Evolutionary conservation across 2,329 filamentous ascomycete species (phyloP), one percentile per base, ranked within the genome.

Genomic region (Aspergillus viridinutans): DNA sequence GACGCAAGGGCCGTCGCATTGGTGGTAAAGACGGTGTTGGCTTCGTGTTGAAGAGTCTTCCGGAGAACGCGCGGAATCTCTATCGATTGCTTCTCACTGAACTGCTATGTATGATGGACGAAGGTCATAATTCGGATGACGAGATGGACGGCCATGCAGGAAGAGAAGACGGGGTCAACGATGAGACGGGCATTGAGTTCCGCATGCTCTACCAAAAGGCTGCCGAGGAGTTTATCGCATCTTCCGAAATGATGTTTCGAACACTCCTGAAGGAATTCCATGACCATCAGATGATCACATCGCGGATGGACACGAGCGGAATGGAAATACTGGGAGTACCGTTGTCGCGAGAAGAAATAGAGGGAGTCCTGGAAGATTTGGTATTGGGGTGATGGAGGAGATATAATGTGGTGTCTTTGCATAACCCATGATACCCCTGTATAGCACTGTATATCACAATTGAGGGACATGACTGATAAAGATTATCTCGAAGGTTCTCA

Each of bases 251-350:
- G 83, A 92, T 90, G 60, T 97, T 97, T 77, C 83, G 94, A 59
- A 96, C 92, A 26, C 73, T 99, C 70, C 76, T 99, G 61, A 97
- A 97, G 76, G 94, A 99, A 83, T 94, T 99, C 73, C 91, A 97
- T 71, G 94, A 99, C 68, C 94, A 99, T 78, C 91, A 97, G 69
- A 97, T 99, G 86, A 89, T 99, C 61, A 90, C 90, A 55, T 95
- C 90, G 60, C 85, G 87, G 60, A 93, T 93, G 69, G 93, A 99
- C 72, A 83, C 84, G 0, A 79, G 92, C 56, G 94, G 94, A 3
- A 92, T 89, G 2, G 94, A 97, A 71, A 78, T 94, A 53, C 74
- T 99, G 49, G 89, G 90, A 63, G 85, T 96, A 14, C 94, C 94
- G 0, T 91, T 97, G 69, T 82, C 87, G 47, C 88, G 87, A 64